Percentiles rank a stretch among this genome's conserved stretches.
phyloP scores from a whole-genome alignment of 2,329 filamentous ascomycete genomes.

The Rachicladosporium sp. region DNA sequence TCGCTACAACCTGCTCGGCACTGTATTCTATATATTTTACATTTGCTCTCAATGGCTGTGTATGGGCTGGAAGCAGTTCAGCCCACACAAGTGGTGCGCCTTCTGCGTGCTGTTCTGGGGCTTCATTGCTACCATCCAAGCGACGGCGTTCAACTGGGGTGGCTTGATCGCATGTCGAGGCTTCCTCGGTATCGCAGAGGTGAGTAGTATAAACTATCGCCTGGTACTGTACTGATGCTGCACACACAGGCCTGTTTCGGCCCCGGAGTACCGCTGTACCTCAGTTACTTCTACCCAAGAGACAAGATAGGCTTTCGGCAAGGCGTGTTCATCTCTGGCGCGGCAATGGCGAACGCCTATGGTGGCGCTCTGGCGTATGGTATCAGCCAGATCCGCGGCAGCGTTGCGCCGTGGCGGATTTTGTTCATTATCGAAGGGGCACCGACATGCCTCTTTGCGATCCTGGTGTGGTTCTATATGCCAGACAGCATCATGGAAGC shows the following conservation, averaged over 20 bases:
- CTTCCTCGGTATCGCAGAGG: constrained; percentile 30
- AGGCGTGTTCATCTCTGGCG: constrained; percentile 41
- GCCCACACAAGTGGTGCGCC: constrained; percentile 28
- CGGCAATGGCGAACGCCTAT: constrained; percentile 67
- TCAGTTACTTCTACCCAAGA: constrained; percentile 52
- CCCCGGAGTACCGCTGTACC: constrained; percentile 46
- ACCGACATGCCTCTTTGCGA: constrained; percentile 44
- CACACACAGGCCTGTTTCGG: constrained; percentile 20
- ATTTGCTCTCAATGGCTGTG: constrained; percentile 47
- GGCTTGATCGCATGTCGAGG: constrained; percentile 39
- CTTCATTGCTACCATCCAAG: constrained; percentile 35
- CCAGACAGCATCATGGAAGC: constrained; percentile 41
- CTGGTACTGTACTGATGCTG: too few relatives aligned
- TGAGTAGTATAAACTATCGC: too few relatives aligned
- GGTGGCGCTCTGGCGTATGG: constrained; percentile 54
- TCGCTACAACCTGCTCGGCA: constrained; percentile 40
- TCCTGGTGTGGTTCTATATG: constrained; percentile 42
- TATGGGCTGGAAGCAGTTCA: constrained; percentile 30
- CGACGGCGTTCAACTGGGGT: constrained; percentile 31
- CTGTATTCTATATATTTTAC: constrained; percentile 43
- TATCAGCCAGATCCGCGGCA: constrained; percentile 47
- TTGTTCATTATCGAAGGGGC: constrained; percentile 52
- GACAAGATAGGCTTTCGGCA: constrained; percentile 44
- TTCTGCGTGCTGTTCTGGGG: constrained; percentile 35
- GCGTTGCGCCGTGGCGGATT: constrained; percentile 50